Evolutionary conservation across 116 monocot species (phyloP).

Genomic region (Cymodocea nodosa): DNA sequence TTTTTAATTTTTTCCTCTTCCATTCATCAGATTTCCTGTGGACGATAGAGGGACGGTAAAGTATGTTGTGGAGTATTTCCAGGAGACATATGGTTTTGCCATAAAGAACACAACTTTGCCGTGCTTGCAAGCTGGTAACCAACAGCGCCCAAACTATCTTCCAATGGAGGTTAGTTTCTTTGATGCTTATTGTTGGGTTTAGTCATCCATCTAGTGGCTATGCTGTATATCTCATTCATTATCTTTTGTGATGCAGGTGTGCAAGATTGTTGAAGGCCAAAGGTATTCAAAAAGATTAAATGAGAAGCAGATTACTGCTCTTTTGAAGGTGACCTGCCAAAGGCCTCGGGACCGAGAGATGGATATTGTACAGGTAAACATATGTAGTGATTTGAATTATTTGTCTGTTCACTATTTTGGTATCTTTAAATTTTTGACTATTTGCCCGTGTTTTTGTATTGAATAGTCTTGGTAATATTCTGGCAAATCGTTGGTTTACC

Average conservation of each 20-base stretch:
- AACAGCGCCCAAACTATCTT: conserved; percentile 20
- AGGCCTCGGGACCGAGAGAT: conserved; percentile 66
- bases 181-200: background rate
- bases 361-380: conserved; percentile 56
- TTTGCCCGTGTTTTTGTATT: background rate
- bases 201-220: background rate
- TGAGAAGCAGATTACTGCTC: conserved; percentile 77
- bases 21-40: conserved; percentile 13
- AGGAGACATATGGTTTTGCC: conserved; percentile 17
- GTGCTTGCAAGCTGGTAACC: conserved; percentile 25
- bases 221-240: background rate
- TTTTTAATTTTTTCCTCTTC: background rate
- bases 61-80: conserved; percentile 23
- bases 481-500: too few species aligned
- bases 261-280: conserved; percentile 93
- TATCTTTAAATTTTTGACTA: background rate
- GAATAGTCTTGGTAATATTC: too few species aligned
- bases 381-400: too few species aligned
- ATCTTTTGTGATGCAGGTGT: conserved; percentile 34
- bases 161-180: conserved; percentile 19
- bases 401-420: background rate
- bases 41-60: conserved; percentile 23
- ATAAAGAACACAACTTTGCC: conserved; percentile 16
- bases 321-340: conserved; percentile 86
- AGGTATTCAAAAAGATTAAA: conserved; percentile 80